Evolutionary conservation across 345 rosid genomes (phyloP).

Genomic region (Populus deltoides): DNA sequence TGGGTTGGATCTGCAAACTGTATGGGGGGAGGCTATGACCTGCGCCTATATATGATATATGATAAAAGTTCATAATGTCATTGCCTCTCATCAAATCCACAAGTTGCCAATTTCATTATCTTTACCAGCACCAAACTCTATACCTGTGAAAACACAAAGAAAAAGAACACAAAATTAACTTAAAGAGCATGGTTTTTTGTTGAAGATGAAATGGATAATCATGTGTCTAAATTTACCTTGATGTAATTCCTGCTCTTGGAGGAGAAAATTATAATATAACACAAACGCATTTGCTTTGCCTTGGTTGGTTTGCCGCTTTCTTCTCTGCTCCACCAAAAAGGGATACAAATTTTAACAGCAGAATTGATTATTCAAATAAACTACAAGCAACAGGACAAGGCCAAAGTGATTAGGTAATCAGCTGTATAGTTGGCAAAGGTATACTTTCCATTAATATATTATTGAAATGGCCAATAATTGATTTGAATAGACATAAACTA

Average conservation of each 20-base stretch:
- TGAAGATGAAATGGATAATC: neutral
- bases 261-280: conserved; percentile 57
- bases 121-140: conserved; percentile 25
- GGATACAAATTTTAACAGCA: conserved; percentile 10
- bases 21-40: conserved; percentile 17
- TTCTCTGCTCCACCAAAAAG: conserved; percentile 55
- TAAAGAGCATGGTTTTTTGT: neutral
- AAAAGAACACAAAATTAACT: neutral
- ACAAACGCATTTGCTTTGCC: conserved; percentile 83
- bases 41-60: conserved; percentile 11
- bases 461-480: conserved; percentile 3
- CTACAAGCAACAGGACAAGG: conserved; percentile 10
- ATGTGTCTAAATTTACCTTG: conserved; percentile 25
- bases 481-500: neutral
- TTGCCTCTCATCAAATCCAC: conserved; percentile 16
- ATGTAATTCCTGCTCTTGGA: conserved; percentile 14
- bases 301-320: conserved; percentile 50
- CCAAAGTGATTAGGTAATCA: conserved; percentile 10
- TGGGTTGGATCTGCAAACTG: conserved; percentile 19
- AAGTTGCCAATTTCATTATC: conserved; percentile 19
- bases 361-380: neutral
- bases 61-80: conserved; percentile 8
- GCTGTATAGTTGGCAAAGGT: conserved; percentile 9
- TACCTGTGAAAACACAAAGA: conserved; percentile 15
- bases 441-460: neutral